These are phyloP conservation scores for Penicillium atrosanguineum DNA, from an alignment of 495 filamentous ascomycete species.

Conservation along the genomic window DNA sequence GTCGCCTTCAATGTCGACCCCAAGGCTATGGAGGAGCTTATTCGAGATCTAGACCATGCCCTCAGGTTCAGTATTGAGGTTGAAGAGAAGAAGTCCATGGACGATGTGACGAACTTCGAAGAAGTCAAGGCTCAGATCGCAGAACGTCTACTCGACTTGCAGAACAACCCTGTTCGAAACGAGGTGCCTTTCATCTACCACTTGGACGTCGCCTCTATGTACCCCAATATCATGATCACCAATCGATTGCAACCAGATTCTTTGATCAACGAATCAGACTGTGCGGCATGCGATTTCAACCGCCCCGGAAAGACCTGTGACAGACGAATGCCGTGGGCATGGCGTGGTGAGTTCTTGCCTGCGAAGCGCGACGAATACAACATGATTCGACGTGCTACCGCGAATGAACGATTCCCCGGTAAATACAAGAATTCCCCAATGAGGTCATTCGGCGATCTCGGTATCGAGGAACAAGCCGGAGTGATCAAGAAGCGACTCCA, in stretches of 20 bases:
- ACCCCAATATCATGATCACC: conserved; percentile 99
- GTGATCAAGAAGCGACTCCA: conserved; percentile 84
- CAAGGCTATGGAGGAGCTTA: conserved; percentile 81
- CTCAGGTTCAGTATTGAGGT: conserved; percentile 88
- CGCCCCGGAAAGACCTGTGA: conserved; percentile 97
- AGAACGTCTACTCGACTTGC: conserved; percentile 68
- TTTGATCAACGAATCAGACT: conserved; percentile 94
- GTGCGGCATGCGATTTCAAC: conserved; percentile 98
- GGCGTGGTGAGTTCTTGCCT: conserved; percentile 96
- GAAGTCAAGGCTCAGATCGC: conserved; percentile 86
- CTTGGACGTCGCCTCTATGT: conserved; percentile 98
- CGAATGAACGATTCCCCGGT: conserved; percentile 87
- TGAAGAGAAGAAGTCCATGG: conserved; percentile 90
- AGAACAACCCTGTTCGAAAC: conserved; percentile 72
- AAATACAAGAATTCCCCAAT: conserved; percentile 64
- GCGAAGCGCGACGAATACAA: conserved; percentile 98
- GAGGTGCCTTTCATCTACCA: conserved; percentile 96
- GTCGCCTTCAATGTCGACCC: conserved; percentile 88
- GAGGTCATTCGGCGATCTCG: conserved; percentile 77
- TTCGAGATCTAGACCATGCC: conserved; percentile 84
- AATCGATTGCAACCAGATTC: conserved; percentile 97
- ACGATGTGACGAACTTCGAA: conserved; percentile 89
- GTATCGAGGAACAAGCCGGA: conserved; percentile 76
- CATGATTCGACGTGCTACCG: conserved; percentile 92
- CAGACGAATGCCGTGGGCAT: conserved; percentile 91